Conservation (phyloP, 768 basidiomycete genomes). For the Collybiopsis confluens region DNA sequence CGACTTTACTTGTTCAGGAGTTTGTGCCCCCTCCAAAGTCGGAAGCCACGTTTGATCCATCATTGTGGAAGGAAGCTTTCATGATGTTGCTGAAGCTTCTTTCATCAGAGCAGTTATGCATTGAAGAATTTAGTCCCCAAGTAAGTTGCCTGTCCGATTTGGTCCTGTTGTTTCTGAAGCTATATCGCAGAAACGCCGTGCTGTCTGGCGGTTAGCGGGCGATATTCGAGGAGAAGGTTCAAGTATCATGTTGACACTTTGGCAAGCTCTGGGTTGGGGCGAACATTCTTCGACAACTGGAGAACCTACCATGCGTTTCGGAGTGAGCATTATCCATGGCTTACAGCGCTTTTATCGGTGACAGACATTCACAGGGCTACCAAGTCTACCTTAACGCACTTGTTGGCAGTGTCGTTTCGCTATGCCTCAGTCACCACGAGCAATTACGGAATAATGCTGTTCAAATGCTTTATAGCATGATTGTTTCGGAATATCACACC, state of each 20-base stretch:
- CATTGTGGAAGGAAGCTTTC: constrained; percentile 79
- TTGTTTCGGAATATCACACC: constrained; percentile 85
- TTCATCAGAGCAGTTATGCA: constrained; percentile 86
- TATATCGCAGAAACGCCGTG: constrained; percentile 73
- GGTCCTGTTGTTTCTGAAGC: constrained; percentile 4
- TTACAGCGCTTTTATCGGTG: constrained; percentile 4
- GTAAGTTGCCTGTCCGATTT: constrained; percentile 31
- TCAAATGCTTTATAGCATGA: constrained; percentile 93
- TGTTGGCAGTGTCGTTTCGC: constrained; percentile 84
- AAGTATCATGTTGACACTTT: constrained; percentile 68
- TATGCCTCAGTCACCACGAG: constrained; percentile 95
- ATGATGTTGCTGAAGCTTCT: constrained; percentile 79
- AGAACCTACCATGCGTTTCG: constrained; percentile 58
- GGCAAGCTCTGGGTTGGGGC: constrained; percentile 83
- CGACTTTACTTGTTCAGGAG: constrained; percentile 69
- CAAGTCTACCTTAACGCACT: constrained; percentile 79
- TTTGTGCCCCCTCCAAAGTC: constrained; percentile 73
- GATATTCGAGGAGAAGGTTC: constrained; percentile 94
- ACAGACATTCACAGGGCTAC: constrained; percentile 55
- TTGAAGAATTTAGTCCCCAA: constrained; percentile 95
- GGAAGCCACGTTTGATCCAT: constrained; percentile 64
- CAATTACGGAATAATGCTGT: constrained; percentile 86
- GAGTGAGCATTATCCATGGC: constrained; percentile 45
- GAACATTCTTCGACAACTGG: constrained; percentile 50
- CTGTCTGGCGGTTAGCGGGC: constrained; percentile 94